Base-by-base conservation (phyloP, 2,329 filamentous ascomycete genomes). In the Cercospora brassicicola region DNA sequence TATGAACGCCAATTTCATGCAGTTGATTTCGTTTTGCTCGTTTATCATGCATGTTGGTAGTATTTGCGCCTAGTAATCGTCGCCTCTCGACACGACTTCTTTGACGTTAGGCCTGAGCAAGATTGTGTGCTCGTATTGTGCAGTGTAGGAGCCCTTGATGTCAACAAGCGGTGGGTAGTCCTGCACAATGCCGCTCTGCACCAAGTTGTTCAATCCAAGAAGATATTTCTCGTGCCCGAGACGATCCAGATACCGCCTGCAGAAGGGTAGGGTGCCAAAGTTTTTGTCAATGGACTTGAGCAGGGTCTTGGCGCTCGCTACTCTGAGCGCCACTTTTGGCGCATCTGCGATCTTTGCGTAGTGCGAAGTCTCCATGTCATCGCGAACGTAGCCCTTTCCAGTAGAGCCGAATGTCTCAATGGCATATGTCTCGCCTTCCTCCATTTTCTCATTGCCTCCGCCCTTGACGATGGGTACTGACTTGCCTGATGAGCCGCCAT, bases 261-360 rank as follows among this genome's bases (percentile, higher is more conserved):
- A 88, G 74, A 89, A 90, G 1, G 87, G 85, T 30, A 90, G 73
- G 0, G 84, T 87, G 20, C 87, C 86, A 67, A 90, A 90, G 67
- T 89, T 88, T 72, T 87, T 84, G 60, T 85, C 82, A 73, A 90
- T 89, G 0, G 81, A 85, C 73, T 85, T 86, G 68, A 87, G 81
- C 48, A 90, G 75, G 5, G 83, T 82, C 67, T 85, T 87, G 11
- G 88, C 87, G 1, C 84, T 86, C 3, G 83, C 79, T 10, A 87
- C 82, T 15, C 78, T 71, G 18, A 80, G 73, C 5, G 78, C 76
- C n/a, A 78, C 77, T 61, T 79, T 78, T 4, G 78, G 77, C 20
- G 78, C 78, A 61, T 80, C 77, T 23, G 73, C 71, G 30, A 77
- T 73, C 62, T 74, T 75, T 42, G 78, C 77, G 71, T 80, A 80